Percentiles rank a stretch among this genome's conserved stretches.
Conservation (phyloP, 352 stramenopile genomes). For the Globisporangium perplexum region DNA sequence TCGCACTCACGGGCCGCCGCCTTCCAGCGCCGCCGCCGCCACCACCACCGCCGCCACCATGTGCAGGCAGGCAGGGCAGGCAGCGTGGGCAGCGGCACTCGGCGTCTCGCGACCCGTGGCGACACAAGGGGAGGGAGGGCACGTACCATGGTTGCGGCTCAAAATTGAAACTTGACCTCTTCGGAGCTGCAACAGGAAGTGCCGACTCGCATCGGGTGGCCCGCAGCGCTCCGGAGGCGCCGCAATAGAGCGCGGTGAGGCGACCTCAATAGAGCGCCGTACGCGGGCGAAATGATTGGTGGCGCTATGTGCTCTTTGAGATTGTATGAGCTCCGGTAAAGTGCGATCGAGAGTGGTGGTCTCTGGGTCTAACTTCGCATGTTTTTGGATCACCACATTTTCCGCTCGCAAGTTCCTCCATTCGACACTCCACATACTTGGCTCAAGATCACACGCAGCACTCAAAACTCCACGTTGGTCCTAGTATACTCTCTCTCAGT, state of each 20-base stretch:
- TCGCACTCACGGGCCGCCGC: background rate
- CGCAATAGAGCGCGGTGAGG: background rate
- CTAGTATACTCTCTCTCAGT: background rate
- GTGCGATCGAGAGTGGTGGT: background rate
- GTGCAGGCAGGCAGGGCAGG: no score
- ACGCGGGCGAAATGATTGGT: background rate
- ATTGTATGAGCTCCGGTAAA: background rate
- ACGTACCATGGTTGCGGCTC: constrained; percentile 86
- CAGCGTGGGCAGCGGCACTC: no score
- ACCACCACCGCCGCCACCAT: background rate
- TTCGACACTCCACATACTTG: background rate
- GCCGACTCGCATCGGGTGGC: constrained; percentile 24
- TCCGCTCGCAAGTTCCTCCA: background rate
- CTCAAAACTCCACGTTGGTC: background rate
- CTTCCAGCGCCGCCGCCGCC: background rate
- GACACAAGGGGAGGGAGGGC: constrained; percentile 8
- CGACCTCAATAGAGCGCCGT: background rate
- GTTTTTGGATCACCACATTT: background rate
- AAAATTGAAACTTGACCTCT: constrained; percentile 79
- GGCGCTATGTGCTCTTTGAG: background rate
- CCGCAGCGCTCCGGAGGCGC: constrained; percentile 23
- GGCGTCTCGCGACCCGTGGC: background rate
- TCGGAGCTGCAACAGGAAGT: constrained; percentile 72
- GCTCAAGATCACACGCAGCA: background rate
- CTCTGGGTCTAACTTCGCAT: background rate